phyloP scores from a whole-genome alignment of 805 yeast genomes.

The Kodamaea kakaduensis region DNA sequence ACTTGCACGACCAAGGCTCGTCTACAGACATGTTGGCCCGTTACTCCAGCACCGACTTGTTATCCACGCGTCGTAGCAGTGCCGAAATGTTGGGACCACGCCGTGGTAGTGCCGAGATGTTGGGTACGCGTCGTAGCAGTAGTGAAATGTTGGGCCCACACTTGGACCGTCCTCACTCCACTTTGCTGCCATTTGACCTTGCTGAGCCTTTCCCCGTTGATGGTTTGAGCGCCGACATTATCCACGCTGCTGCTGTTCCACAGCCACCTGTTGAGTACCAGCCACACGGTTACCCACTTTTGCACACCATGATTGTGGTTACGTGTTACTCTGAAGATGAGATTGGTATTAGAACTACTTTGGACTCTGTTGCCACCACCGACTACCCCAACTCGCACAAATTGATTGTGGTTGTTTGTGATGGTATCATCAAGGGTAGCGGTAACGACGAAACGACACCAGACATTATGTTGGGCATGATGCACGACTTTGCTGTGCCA shows the following conservation, averaged over 20 bases:
- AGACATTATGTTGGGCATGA: constrained; percentile 81
- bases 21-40: constrained; percentile 30
- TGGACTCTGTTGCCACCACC: constrained; percentile 92
- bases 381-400: constrained; percentile 96
- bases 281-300: constrained; percentile 81
- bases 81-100: constrained; percentile 6
- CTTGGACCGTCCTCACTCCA: constrained; percentile 19
- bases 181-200: constrained; percentile 29
- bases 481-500: constrained; percentile 65
- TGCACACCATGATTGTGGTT: constrained; percentile 45
- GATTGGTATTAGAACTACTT: constrained; percentile 77
- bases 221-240: constrained; percentile 53
- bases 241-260: constrained; percentile 77
- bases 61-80: neutral
- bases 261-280: constrained; percentile 89
- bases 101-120: neutral
- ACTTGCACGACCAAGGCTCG: constrained; percentile 28
- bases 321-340: constrained; percentile 96
- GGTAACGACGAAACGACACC: constrained; percentile 89
- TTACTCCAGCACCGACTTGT: neutral
- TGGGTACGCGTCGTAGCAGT: constrained; percentile 1
- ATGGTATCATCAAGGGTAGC: constrained; percentile 91
- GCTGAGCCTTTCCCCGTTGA: constrained; percentile 35
- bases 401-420: constrained; percentile 79
- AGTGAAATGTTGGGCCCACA: neutral